Evolutionary conservation across 2,329 filamentous ascomycete genomes (phyloP).

Genomic region (Aspergillus hortae): DNA sequence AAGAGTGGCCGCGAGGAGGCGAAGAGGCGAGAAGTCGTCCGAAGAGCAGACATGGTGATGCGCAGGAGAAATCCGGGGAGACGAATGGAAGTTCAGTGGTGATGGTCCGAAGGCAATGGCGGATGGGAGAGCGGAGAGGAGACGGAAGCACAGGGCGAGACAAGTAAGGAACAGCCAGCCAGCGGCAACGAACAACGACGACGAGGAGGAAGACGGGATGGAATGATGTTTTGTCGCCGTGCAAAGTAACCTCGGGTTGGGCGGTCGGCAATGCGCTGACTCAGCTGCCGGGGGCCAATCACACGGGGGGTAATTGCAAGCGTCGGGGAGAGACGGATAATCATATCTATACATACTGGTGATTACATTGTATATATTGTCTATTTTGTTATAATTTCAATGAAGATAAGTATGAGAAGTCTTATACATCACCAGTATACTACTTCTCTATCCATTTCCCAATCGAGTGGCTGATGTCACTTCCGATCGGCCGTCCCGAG

Average conservation of each 20-base stretch:
- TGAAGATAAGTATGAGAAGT: too few relatives aligned
- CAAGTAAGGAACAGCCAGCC: constrained; percentile 12
- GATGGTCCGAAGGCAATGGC: neutral
- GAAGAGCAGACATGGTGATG: constrained; percentile 47
- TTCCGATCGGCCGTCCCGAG: too few relatives aligned
- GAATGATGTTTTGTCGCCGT: constrained; percentile 26
- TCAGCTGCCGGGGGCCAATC: constrained; percentile 29
- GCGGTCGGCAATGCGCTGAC: constrained; percentile 29
- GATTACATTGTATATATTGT: too few relatives aligned
- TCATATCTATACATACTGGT: too few relatives aligned
- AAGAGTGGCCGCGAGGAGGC: constrained; percentile 42
- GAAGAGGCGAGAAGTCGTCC: constrained; percentile 45
- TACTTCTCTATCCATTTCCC: neutral
- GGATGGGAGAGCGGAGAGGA: neutral
- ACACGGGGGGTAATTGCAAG: constrained; percentile 32
- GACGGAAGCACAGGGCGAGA: constrained; percentile 1
- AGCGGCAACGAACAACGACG: constrained; percentile 19
- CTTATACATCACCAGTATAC: neutral
- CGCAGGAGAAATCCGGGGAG: constrained; percentile 6
- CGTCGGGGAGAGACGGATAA: constrained; percentile 35
- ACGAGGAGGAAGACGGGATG: constrained; percentile 14
- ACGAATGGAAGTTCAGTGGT: constrained; percentile 1
- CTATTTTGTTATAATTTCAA: too few relatives aligned
- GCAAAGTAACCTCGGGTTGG: constrained; percentile 34
- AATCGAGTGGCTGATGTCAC: too few relatives aligned